Percentiles rank a stretch among this genome's conserved stretches.
These are phyloP conservation scores for Aspergillus puulaauensis DNA, from an alignment of 2,329 filamentous ascomycete species.

Conservation along the genomic window DNA sequence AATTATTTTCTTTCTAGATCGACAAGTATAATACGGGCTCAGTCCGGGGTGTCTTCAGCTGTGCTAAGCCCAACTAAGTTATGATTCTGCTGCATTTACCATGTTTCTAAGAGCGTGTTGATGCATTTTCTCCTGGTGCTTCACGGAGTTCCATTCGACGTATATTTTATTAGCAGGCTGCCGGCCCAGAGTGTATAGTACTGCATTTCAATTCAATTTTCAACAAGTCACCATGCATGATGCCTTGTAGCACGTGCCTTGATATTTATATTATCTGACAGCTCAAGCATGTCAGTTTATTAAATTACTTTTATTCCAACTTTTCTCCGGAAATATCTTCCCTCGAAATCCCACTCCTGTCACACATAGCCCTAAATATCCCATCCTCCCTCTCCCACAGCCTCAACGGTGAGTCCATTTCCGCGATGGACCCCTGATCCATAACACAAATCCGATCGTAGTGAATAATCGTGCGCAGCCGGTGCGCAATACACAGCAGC, in stretches of 20 bases:
- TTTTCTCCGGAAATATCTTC: conserved; percentile 28
- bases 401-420: conserved; percentile 73
- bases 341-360: conserved; percentile 71
- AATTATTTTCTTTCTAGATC: conserved; percentile 38
- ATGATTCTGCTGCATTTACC: neutral
- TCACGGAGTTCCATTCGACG: neutral
- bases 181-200: conserved; percentile 8
- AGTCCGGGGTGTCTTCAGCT: conserved; percentile 70
- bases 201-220: neutral
- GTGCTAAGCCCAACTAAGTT: conserved; percentile 39
- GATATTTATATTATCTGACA: no score
- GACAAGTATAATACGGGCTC: conserved; percentile 62
- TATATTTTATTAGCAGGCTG: conserved; percentile 3
- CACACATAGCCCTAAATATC: conserved; percentile 89
- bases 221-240: neutral
- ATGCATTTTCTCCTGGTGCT: conserved; percentile 2
- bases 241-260: no score
- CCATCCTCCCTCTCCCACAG: conserved; percentile 69
- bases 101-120: conserved; percentile 4
- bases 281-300: no score
- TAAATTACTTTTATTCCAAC: neutral
- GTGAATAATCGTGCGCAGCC: conserved; percentile 85
- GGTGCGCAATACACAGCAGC: conserved; percentile 87
- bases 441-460: conserved; percentile 98
- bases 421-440: conserved; percentile 83